These are phyloP conservation scores for Schoenoplectus tabernaemontani DNA, from an alignment of 202 grass and related monocot species.

Conservation along the genomic window DNA sequence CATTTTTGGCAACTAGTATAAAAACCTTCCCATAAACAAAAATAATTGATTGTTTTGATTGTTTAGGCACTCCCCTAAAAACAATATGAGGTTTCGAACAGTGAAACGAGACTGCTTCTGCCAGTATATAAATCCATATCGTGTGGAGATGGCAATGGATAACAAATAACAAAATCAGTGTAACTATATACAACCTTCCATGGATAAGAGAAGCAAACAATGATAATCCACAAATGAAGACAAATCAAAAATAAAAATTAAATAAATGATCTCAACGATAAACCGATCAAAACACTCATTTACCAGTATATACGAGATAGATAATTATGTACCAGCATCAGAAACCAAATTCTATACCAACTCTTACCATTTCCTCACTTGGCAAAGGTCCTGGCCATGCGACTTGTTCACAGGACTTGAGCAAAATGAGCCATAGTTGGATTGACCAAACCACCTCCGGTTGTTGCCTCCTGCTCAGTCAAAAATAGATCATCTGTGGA, in stretches of 20 bases:
- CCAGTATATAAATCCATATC: too few species aligned
- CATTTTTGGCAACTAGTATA: too few species aligned
- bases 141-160: background rate
- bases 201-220: background rate
- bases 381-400: background rate
- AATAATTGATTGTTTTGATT: too few species aligned
- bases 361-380: background rate
- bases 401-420: constrained; percentile 37
- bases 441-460: constrained; percentile 46
- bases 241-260: background rate
- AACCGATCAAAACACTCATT: background rate
- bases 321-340: background rate
- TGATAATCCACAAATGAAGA: background rate
- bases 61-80: too few species aligned
- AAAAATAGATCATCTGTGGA: constrained; percentile 80
- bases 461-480: constrained; percentile 61
- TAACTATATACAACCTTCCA: background rate
- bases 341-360: constrained; percentile 11
- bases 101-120: too few species aligned
- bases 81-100: too few species aligned
- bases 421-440: constrained; percentile 53
- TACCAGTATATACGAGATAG: background rate
- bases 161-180: background rate
- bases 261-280: background rate
- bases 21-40: too few species aligned